Percentiles rank a stretch among this genome's conserved stretches.
phyloP scores from a whole-genome alignment of 345 rosid genomes.

The Salix viminalis region DNA sequence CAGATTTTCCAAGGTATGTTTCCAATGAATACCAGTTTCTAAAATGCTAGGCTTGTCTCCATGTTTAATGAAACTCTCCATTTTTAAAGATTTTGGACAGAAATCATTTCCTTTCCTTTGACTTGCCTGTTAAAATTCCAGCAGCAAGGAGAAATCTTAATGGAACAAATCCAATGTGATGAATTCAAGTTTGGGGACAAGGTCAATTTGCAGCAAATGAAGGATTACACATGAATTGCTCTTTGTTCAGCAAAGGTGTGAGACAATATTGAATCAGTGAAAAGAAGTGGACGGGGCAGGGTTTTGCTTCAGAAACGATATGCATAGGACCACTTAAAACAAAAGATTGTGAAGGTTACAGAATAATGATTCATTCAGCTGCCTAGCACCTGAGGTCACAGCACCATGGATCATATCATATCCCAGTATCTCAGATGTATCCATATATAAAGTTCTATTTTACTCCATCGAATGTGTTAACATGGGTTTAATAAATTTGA shows the following conservation, averaged over 20 bases:
- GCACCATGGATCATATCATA: no score
- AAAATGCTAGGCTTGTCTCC: no score
- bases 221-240: not conserved
- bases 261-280: not conserved
- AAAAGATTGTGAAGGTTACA: not conserved
- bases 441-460: not conserved
- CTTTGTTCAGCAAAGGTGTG: not conserved
- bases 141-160: not conserved
- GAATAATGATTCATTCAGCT: not conserved
- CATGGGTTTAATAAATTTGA: no score
- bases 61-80: no score
- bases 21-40: not conserved
- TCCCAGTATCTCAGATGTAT: not conserved
- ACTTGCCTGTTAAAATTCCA: not conserved
- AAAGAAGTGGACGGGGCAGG: not conserved
- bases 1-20: not conserved
- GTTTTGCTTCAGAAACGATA: not conserved
- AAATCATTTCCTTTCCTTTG: not conserved
- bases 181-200: not conserved
- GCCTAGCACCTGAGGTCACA: not conserved
- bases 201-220: not conserved
- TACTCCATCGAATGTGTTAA: not conserved
- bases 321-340: not conserved
- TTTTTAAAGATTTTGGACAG: not conserved
- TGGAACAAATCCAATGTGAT: not conserved